Evolutionary conservation across 768 basidiomycete species (phyloP).

Genomic region (Mycena epipterygia): DNA sequence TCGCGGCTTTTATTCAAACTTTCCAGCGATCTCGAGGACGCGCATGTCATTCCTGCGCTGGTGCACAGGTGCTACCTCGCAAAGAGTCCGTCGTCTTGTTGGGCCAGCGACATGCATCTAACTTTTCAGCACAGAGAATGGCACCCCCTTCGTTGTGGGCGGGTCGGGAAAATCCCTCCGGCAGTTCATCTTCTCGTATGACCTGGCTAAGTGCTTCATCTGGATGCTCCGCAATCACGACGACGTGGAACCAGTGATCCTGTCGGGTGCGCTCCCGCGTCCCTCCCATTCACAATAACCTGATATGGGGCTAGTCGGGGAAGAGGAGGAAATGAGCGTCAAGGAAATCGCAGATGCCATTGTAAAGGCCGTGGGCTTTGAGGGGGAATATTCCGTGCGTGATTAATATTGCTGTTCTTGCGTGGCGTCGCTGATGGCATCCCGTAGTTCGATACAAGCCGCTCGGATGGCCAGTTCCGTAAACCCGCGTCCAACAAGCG

Average conservation of each 20-base stretch:
- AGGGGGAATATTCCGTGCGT: slow-evolving; percentile 80
- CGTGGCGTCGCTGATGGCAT: no score
- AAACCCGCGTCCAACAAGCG: slow-evolving; percentile 97
- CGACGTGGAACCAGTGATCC: slow-evolving; percentile 92
- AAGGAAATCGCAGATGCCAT: slow-evolving; percentile 92
- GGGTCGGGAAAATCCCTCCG: slow-evolving; percentile 94
- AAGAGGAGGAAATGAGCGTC: slow-evolving; percentile 96
- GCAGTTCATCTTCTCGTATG: slow-evolving; percentile 96
- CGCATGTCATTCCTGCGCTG: slow-evolving; percentile 95
- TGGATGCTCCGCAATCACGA: slow-evolving; percentile 94
- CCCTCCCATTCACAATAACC: not conserved
- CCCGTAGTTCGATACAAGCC: slow-evolving; percentile 84
- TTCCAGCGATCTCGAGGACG: slow-evolving; percentile 84
- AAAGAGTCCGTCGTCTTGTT: slow-evolving; percentile 69
- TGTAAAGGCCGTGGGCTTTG: slow-evolving; percentile 84
- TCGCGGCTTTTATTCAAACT: not conserved
- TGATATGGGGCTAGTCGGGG: slow-evolving; percentile 72
- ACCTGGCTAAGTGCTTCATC: slow-evolving; percentile 95
- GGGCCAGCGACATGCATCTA: slow-evolving; percentile 3
- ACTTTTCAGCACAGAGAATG: slow-evolving; percentile 66
- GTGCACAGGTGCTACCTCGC: slow-evolving; percentile 95
- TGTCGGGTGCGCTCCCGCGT: slow-evolving; percentile 72
- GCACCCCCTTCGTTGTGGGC: slow-evolving; percentile 87
- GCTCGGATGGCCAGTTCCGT: slow-evolving; percentile 94
- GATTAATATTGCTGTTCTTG: no score